Conservation (phyloP, 2,329 filamentous ascomycete genomes). For the Xylariaceae sp. region DNA sequence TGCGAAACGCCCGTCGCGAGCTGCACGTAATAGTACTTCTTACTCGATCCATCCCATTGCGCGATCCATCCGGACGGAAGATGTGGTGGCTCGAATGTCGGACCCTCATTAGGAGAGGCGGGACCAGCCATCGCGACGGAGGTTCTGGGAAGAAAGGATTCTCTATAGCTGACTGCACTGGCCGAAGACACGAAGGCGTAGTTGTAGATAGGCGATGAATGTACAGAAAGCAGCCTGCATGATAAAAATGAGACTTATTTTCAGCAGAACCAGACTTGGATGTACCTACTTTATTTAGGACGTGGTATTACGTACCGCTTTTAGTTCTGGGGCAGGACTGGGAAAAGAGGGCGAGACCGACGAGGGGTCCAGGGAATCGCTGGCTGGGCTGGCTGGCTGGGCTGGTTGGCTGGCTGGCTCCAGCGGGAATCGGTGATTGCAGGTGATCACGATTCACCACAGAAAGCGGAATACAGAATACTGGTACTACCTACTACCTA, state of each 20-base stretch:
- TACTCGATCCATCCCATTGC: slow-evolving; percentile 60
- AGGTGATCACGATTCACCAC: no score
- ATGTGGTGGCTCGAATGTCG: slow-evolving; percentile 52
- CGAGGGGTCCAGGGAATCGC: slow-evolving; percentile 8
- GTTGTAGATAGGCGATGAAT: not conserved
- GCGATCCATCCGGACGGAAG: slow-evolving; percentile 64
- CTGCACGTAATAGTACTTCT: slow-evolving; percentile 68
- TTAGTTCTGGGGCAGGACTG: slow-evolving; percentile 9
- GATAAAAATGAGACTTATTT: not conserved
- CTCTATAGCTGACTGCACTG: slow-evolving; percentile 3
- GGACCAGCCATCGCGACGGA: slow-evolving; percentile 48
- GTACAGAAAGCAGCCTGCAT: slow-evolving; percentile 8
- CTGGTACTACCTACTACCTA: no score
- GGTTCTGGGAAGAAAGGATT: slow-evolving; percentile 9
- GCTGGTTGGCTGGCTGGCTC: not conserved
- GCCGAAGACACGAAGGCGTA: not conserved
- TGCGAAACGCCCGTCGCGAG: slow-evolving; percentile 66
- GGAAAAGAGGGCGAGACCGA: slow-evolving; percentile 9
- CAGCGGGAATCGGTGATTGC: no score
- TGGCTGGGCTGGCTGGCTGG: not conserved
- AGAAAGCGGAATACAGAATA: no score
- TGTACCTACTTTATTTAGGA: not conserved
- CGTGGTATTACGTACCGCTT: slow-evolving; percentile 13
- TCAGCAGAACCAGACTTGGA: slow-evolving; percentile 9
- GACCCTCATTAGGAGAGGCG: slow-evolving; percentile 54